These are phyloP conservation scores for Talaromyces atroroseus DNA, from an alignment of 2,329 filamentous ascomycete species.

Conservation along the genomic window DNA sequence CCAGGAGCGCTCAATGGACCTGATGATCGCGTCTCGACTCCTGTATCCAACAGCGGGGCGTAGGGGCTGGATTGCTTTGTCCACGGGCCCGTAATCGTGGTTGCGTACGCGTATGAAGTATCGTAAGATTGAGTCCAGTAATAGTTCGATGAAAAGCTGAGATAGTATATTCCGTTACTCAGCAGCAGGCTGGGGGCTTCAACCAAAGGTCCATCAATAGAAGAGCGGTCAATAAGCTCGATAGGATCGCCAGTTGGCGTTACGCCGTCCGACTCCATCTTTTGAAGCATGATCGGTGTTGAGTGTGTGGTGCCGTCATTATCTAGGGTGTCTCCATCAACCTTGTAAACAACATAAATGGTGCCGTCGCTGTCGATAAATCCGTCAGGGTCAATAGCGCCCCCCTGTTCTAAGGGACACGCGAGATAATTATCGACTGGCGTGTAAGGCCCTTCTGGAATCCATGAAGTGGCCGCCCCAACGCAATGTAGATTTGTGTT, in stretches of 20 bases:
- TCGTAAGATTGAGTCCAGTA: conserved; percentile 50
- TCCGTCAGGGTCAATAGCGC: conserved; percentile 56
- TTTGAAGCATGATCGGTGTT: conserved; percentile 56
- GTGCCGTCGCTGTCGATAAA: conserved; percentile 48
- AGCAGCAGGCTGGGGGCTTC: conserved; percentile 51
- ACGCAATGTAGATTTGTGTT: conserved; percentile 48
- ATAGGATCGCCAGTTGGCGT: conserved; percentile 44
- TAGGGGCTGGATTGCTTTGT: conserved; percentile 19
- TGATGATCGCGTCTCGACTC: conserved; percentile 18
- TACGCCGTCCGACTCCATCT: conserved; percentile 45
- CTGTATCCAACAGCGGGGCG: conserved; percentile 23
- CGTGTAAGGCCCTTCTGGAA: conserved; percentile 46
- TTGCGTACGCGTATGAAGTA: conserved; percentile 50
- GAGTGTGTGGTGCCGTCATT: conserved; percentile 35
- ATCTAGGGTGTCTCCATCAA: conserved; percentile 53
- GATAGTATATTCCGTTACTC: conserved; percentile 45
- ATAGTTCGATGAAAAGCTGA: conserved; percentile 55
- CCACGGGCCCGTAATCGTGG: conserved; percentile 23
- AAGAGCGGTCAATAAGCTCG: conserved; percentile 54
- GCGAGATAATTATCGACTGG: conserved; percentile 41
- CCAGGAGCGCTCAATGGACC: conserved; percentile 25
- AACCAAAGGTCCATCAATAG: conserved; percentile 52
- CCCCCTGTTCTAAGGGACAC: conserved; percentile 48
- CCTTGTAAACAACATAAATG: conserved; percentile 57
- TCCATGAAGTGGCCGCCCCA: conserved; percentile 46